Evolutionary conservation across 306 rosid species (phyloP).

Genomic region (Medicago ruthenica): DNA sequence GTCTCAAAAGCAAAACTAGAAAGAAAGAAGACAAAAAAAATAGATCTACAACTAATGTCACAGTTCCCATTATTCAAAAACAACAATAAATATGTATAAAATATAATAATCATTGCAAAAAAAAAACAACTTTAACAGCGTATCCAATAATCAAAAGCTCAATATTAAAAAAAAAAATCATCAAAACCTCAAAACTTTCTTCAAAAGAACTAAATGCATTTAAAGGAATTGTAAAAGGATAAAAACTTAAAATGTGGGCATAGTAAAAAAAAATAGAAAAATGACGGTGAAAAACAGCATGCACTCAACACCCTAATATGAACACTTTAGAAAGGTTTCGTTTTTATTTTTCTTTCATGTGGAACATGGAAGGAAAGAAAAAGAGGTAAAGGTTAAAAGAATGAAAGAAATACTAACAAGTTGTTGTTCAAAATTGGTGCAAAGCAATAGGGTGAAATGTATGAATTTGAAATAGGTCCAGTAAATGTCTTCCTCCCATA

Average conservation of each 20-base stretch:
- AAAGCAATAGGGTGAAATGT: slow-evolving; percentile 58
- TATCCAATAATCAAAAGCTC: not conserved
- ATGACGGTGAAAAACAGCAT: not conserved
- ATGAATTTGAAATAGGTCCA: slow-evolving; percentile 64
- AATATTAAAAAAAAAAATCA: not conserved
- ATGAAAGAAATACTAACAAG: slow-evolving; percentile 50
- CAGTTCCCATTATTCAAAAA: not conserved
- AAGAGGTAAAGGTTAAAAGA: not conserved
- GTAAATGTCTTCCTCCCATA: slow-evolving; percentile 67
- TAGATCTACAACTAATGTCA: not conserved
- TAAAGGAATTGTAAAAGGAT: not conserved
- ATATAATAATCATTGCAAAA: not conserved
- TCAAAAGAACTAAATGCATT: not conserved
- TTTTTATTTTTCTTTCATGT: not conserved
- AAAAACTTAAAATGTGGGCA: not conserved
- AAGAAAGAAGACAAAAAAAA: not conserved
- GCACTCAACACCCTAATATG: not conserved
- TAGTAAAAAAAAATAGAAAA: not conserved
- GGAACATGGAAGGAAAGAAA: not conserved
- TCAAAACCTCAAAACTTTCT: slow-evolving; percentile 3
- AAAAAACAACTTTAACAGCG: not conserved
- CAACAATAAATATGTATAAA: not conserved
- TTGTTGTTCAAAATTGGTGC: slow-evolving; percentile 43
- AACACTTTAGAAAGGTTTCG: not conserved
- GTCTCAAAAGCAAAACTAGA: too few relatives aligned